Conservation (phyloP, 345 rosid genomes). For the Camelina laxa region DNA sequence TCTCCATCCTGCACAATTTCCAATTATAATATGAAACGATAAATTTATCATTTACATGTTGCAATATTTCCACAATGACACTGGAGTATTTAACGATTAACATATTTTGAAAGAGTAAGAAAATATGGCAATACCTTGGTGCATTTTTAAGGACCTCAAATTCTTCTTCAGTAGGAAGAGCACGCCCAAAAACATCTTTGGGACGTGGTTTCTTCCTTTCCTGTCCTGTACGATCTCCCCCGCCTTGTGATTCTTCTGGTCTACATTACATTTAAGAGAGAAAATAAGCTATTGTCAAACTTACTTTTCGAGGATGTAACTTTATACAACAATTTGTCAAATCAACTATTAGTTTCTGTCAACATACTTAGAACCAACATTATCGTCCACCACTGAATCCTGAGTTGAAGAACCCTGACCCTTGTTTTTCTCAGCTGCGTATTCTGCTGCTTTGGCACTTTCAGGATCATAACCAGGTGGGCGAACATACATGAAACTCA, state of each 20-base stretch:
- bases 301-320: neutral
- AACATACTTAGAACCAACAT: conserved; percentile 54
- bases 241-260: conserved; percentile 40
- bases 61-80: neutral
- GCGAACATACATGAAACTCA: conserved; percentile 96
- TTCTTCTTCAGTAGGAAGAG: conserved; percentile 93
- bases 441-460: conserved; percentile 96
- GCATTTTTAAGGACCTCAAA: conserved; percentile 86
- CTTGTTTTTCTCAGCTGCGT: conserved; percentile 57
- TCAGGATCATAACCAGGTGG: conserved; percentile 96
- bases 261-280: conserved; percentile 45
- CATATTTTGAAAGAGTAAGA: neutral
- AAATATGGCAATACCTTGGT: conserved; percentile 61
- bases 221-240: conserved; percentile 42
- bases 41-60: neutral
- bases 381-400: conserved; percentile 38
- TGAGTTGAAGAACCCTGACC: conserved; percentile 44
- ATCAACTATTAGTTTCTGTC: conserved; percentile 14
- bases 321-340: neutral
- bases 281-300: neutral
- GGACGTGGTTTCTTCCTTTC: conserved; percentile 84
- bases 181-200: conserved; percentile 96
- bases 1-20: conserved; percentile 68
- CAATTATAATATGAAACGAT: neutral
- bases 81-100: neutral